These are phyloP conservation scores for Carex parvula DNA, from an alignment of 176 grass and related monocot species.

Conservation along the genomic window DNA sequence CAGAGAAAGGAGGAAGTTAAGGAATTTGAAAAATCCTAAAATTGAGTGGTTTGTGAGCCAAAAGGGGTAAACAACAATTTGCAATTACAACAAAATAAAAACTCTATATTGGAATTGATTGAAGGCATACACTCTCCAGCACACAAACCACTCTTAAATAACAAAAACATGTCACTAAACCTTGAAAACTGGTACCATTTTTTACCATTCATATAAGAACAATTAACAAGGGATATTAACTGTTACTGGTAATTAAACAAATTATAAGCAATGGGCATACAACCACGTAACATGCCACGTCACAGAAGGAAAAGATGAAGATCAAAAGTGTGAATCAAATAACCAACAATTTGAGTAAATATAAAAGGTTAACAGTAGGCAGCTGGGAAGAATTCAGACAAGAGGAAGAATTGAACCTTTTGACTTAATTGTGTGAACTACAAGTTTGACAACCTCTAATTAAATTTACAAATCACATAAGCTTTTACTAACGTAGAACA, in stretches of 20 bases:
- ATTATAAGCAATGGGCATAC: neutral
- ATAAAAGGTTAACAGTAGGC: neutral
- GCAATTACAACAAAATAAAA: neutral
- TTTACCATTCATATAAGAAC: neutral
- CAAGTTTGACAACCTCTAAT: neutral
- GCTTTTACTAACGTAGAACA: neutral
- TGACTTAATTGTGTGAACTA: neutral
- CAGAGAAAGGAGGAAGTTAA: neutral
- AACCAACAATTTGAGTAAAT: neutral
- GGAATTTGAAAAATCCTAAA: slow-evolving; percentile 13
- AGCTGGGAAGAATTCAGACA: neutral
- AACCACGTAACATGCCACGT: neutral
- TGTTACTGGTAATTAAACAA: neutral
- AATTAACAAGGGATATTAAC: neutral
- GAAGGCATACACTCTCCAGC: neutral
- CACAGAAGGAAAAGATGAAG: neutral
- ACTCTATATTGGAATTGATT: neutral
- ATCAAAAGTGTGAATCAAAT: neutral
- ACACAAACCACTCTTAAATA: neutral
- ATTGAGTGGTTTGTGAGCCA: slow-evolving; percentile 16
- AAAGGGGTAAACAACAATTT: neutral
- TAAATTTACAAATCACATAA: neutral
- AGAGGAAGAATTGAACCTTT: neutral
- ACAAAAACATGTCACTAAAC: neutral
- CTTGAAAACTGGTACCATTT: neutral